Conservation (phyloP, 1,284 basidiomycete species). For the Pterulicium gracile region DNA sequence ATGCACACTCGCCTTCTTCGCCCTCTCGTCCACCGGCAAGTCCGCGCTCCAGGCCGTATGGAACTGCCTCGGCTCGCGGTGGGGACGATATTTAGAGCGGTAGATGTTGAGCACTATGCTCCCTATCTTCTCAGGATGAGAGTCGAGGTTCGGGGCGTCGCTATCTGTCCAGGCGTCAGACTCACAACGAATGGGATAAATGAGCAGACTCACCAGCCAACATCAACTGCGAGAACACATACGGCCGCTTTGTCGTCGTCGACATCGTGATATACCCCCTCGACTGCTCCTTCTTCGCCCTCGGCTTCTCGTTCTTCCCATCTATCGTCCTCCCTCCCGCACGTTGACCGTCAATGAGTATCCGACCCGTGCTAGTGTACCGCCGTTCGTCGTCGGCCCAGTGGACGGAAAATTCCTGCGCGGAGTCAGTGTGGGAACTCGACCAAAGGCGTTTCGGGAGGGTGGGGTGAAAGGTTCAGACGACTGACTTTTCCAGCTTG, state of each 20-base stretch:
- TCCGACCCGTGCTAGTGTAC: not conserved
- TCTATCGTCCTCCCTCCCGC: not conserved
- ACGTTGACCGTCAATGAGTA: not conserved
- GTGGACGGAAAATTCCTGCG: not conserved
- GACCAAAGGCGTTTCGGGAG: too few species aligned
- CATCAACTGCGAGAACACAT: not conserved
- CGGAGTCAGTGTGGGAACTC: not conserved
- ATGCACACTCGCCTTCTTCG: not conserved
- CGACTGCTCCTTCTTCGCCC: not conserved
- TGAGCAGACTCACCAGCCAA: not conserved
- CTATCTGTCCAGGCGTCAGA: too few species aligned
- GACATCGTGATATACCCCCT: not conserved
- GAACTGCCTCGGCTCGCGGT: too few species aligned
- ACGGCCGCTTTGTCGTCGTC: not conserved
- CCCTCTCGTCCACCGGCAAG: not conserved
- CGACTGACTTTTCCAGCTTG: not conserved
- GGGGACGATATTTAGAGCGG: too few species aligned
- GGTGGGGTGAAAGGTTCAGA: too few species aligned
- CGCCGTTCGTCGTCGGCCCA: not conserved
- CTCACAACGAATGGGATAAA: too few species aligned
- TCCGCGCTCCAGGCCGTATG: too few species aligned
- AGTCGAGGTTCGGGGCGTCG: too few species aligned
- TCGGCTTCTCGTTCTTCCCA: not conserved
- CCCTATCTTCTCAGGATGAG: too few species aligned
- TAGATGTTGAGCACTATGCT: too few species aligned